A percentile compares a stretch with the other conserved stretches of the same genome.
Evolutionary conservation across 2,329 filamentous ascomycete genomes (phyloP).

Genomic region (Exophiala viscosa): DNA sequence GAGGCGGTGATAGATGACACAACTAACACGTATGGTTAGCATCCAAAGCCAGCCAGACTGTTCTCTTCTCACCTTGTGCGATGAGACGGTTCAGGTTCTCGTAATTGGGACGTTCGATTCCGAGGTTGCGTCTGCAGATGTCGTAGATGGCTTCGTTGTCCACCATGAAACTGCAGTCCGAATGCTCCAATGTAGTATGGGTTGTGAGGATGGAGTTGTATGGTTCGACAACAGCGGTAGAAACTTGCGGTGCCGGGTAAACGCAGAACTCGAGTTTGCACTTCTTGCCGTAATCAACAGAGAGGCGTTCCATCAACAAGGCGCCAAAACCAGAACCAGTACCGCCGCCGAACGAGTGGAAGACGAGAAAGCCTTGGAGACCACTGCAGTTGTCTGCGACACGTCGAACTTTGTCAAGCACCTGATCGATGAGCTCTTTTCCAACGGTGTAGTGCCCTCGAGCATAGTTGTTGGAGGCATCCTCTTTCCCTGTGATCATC

Average conservation of each 20-base stretch:
- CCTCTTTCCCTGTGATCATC: constrained; percentile 99
- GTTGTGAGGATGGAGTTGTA: constrained; percentile 99
- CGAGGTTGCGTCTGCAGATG: constrained; percentile 96
- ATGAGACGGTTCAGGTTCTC: constrained; percentile 99
- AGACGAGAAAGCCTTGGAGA: constrained; percentile 98
- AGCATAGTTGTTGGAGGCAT: constrained; percentile 99
- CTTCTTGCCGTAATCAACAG: constrained; percentile 99
- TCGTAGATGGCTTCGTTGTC: constrained; percentile 99
- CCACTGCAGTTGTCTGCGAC: constrained; percentile 97
- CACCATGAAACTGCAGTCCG: constrained; percentile 99
- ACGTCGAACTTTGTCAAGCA: constrained; percentile 94
- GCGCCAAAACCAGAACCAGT: constrained; percentile 98
- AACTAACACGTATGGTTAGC: constrained; percentile 53
- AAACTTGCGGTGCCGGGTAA: constrained; percentile 95
- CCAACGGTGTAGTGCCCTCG: constrained; percentile 99
- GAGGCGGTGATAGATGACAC: constrained; percentile 98
- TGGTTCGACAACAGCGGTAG: constrained; percentile 96
- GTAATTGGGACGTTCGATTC: constrained; percentile 94
- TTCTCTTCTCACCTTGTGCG: constrained; percentile 69
- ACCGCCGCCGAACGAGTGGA: constrained; percentile 99
- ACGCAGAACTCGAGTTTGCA: constrained; percentile 99
- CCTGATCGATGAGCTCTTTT: constrained; percentile 98
- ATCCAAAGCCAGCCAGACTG: neutral
- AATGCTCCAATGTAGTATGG: constrained; percentile 98
- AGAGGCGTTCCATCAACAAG: constrained; percentile 93